Conservation (phyloP, 2,329 filamentous ascomycete species). For the Monosporascus sp. region DNA sequence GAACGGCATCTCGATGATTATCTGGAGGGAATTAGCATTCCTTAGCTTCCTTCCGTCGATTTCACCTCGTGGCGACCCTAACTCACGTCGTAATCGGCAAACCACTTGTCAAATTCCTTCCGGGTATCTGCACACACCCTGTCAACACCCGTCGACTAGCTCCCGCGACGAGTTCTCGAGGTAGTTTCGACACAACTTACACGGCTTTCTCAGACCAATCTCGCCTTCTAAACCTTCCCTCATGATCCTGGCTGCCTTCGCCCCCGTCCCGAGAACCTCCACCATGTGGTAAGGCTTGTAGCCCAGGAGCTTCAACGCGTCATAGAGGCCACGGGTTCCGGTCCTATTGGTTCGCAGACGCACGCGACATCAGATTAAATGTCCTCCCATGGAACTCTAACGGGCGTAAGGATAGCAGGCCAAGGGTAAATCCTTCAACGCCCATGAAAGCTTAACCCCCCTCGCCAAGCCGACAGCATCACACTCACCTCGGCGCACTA, state of each 20-base stretch:
- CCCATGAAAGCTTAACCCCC: too few relatives aligned
- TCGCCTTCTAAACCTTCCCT: conserved; percentile 26
- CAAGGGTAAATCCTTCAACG: too few relatives aligned
- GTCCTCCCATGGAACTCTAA: too few relatives aligned
- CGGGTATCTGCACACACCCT: conserved; percentile 18
- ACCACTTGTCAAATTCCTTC: conserved; percentile 35
- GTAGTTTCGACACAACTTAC: conserved; percentile 10
- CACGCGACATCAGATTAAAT: not conserved
- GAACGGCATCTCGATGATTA: conserved; percentile 25
- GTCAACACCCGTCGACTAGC: conserved; percentile 1
- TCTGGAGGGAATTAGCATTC: conserved; percentile 5
- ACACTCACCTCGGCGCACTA: conserved; percentile 30
- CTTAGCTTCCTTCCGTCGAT: not conserved
- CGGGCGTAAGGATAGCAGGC: too few relatives aligned
- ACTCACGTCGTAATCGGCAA: conserved; percentile 31
- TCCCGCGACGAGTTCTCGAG: not conserved
- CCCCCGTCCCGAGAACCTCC: conserved; percentile 20
- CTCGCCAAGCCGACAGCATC: not conserved
- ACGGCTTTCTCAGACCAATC: conserved; percentile 22
- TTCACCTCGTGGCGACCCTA: not conserved
- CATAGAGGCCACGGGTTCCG: conserved; percentile 30
- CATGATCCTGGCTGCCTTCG: conserved; percentile 19
- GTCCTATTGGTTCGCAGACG: conserved; percentile 18
- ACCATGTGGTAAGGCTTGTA: conserved; percentile 32
- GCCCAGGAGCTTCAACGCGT: conserved; percentile 28